A percentile compares a stretch with the other conserved stretches of the same genome.
phyloP scores from a whole-genome alignment of 1,284 basidiomycete species.

The Termitomyces sp. region DNA sequence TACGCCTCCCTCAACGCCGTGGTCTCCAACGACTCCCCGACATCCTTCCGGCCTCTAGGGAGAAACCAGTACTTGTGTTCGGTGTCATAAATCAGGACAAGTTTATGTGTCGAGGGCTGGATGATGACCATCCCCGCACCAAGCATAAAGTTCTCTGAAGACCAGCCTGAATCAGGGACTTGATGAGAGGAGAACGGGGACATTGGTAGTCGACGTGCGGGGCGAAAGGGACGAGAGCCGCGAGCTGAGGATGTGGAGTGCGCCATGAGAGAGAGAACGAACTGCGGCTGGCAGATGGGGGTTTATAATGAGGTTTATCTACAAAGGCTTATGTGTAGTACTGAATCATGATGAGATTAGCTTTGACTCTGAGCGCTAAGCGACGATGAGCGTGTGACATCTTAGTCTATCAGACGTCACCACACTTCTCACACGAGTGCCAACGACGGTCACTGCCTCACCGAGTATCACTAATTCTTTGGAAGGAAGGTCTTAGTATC shows the following conservation, averaged over 20 bases:
- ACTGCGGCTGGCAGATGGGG: neutral
- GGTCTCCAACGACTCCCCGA: conserved; percentile 54
- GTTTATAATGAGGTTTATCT: neutral
- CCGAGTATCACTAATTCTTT: neutral
- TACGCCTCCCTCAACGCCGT: conserved; percentile 58
- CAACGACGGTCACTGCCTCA: conserved; percentile 1
- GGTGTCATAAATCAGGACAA: conserved; percentile 41
- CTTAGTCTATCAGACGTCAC: neutral
- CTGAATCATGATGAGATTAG: neutral
- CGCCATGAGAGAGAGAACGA: neutral
- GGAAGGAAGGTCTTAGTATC: neutral
- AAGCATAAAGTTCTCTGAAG: conserved; percentile 46
- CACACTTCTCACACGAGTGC: neutral
- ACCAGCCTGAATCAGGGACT: conserved; percentile 41
- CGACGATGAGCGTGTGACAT: neutral
- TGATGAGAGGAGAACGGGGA: conserved; percentile 27
- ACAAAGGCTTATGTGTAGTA: neutral
- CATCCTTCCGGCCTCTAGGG: conserved; percentile 59
- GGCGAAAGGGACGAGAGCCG: neutral
- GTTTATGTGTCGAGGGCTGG: conserved; percentile 35
- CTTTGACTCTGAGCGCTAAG: too few species aligned
- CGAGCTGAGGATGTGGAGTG: neutral
- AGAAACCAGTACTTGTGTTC: conserved; percentile 44
- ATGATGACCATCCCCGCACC: conserved; percentile 60
- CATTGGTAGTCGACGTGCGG: neutral